These are phyloP conservation scores for Salisapilia sapeloensis DNA, from an alignment of 352 stramenopile species.

Conservation along the genomic window DNA sequence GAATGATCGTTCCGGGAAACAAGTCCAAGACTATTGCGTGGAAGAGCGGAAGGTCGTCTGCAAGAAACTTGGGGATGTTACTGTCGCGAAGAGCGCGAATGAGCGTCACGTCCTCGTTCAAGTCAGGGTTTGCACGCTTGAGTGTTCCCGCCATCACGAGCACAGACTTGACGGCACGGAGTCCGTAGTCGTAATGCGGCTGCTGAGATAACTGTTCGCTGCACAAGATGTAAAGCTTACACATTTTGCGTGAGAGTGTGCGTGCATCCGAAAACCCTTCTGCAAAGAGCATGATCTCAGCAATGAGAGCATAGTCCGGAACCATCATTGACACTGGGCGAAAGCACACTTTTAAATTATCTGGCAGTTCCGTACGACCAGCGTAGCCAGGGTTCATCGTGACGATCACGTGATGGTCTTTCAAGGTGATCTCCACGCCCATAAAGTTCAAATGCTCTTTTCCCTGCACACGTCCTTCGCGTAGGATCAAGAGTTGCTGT, in stretches of 20 bases:
- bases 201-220: conserved; percentile 89
- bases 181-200: conserved; percentile 90
- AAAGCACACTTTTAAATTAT: conserved; percentile 95
- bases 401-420: conserved; percentile 95
- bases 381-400: conserved; percentile 97
- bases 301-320: conserved; percentile 89
- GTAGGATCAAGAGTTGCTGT: conserved; percentile 73
- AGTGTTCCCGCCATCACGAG: conserved; percentile 85
- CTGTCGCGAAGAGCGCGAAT: conserved; percentile 82
- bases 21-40: conserved; percentile 84
- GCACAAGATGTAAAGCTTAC: conserved; percentile 88
- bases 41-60: conserved; percentile 85
- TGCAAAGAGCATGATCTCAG: conserved; percentile 94
- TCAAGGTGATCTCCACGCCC: conserved; percentile 89
- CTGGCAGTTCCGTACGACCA: conserved; percentile 89
- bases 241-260: conserved; percentile 91
- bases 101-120: conserved; percentile 82
- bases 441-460: conserved; percentile 92
- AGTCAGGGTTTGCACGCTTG: conserved; percentile 55
- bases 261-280: conserved; percentile 91
- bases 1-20: conserved; percentile 78
- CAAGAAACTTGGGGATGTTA: conserved; percentile 91
- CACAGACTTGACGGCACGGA: conserved; percentile 86
- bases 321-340: conserved; percentile 95
- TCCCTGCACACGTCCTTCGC: conserved; percentile 58